Evolutionary conservation across 2,329 filamentous ascomycete genomes (phyloP).

Genomic region (Emericellopsis cladophorae): DNA sequence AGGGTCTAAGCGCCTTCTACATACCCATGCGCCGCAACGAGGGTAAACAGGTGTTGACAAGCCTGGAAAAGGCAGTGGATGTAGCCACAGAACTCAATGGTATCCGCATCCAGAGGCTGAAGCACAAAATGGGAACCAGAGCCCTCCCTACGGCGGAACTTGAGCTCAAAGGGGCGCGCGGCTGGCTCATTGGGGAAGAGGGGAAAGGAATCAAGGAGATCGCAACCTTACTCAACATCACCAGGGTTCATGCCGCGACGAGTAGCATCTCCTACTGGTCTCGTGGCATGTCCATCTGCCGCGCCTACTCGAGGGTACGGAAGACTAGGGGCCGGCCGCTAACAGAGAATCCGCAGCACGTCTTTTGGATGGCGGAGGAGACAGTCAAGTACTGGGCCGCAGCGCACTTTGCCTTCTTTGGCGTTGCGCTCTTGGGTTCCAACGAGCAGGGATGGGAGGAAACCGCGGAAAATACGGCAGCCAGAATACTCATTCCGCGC

Average conservation of each 20-base stretch:
- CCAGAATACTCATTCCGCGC: conserved; percentile 17
- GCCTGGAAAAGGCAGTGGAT: conserved; percentile 8
- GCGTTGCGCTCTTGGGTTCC: conserved; percentile 39
- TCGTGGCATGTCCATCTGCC: conserved; percentile 42
- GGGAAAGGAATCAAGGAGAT: conserved; percentile 59
- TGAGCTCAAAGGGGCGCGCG: conserved; percentile 49
- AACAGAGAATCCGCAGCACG: conserved; percentile 39
- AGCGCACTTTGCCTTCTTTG: conserved; percentile 42
- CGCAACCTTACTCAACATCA: conserved; percentile 54
- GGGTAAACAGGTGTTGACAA: conserved; percentile 13
- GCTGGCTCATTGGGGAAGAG: conserved; percentile 52
- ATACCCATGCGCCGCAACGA: conserved; percentile 41
- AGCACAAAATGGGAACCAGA: conserved; percentile 60
- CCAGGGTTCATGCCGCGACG: conserved; percentile 44
- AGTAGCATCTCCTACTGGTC: conserved; percentile 38
- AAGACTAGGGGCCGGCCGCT: conserved; percentile 35
- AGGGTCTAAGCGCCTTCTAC: conserved; percentile 44
- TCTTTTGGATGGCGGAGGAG: conserved; percentile 43
- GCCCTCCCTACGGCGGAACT: conserved; percentile 62
- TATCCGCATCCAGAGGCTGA: conserved; percentile 54
- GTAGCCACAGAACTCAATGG: conserved; percentile 41
- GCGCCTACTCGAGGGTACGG: conserved; percentile 44
- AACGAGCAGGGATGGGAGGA: conserved; percentile 27
- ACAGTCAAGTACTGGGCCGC: conserved; percentile 42
- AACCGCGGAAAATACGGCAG: conserved; percentile 4